Conservation (phyloP, 257 asterid species). For the Lycium ferocissimum region DNA sequence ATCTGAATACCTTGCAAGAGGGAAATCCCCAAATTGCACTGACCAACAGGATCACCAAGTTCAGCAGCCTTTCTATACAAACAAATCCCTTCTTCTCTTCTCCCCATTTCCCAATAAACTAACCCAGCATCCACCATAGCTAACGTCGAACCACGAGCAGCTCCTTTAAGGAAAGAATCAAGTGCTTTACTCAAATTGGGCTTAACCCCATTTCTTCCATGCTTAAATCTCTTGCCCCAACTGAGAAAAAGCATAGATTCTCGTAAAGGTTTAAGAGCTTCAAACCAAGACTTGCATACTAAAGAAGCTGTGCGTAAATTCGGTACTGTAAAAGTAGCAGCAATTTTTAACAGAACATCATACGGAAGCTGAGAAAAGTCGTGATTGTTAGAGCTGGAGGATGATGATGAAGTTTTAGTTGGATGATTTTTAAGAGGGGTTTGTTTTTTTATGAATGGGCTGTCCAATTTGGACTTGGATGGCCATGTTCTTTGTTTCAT, state of each 20-base stretch:
- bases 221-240: constrained; percentile 82
- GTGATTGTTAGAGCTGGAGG: neutral
- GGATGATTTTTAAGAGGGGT: constrained; percentile 34
- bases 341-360: constrained; percentile 56
- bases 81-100: constrained; percentile 52
- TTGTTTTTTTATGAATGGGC: constrained; percentile 42
- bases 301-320: constrained; percentile 70
- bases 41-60: constrained; percentile 74
- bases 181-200: constrained; percentile 58
- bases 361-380: constrained; percentile 69
- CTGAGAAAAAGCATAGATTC: constrained; percentile 66
- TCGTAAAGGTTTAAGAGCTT: constrained; percentile 71
- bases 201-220: constrained; percentile 70
- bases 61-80: constrained; percentile 75
- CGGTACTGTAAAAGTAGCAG: constrained; percentile 57
- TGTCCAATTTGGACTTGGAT: constrained; percentile 34
- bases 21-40: constrained; percentile 83
- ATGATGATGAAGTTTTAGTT: neutral
- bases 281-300: constrained; percentile 82
- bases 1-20: constrained; percentile 61
- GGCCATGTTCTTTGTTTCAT: constrained; percentile 59
- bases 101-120: constrained; percentile 77
- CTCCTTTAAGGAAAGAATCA: constrained; percentile 73
- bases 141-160: constrained; percentile 82
- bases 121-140: constrained; percentile 91